Evolutionary conservation across 305 asterid genomes (phyloP).

Genomic region (Fraxinus paxiana): DNA sequence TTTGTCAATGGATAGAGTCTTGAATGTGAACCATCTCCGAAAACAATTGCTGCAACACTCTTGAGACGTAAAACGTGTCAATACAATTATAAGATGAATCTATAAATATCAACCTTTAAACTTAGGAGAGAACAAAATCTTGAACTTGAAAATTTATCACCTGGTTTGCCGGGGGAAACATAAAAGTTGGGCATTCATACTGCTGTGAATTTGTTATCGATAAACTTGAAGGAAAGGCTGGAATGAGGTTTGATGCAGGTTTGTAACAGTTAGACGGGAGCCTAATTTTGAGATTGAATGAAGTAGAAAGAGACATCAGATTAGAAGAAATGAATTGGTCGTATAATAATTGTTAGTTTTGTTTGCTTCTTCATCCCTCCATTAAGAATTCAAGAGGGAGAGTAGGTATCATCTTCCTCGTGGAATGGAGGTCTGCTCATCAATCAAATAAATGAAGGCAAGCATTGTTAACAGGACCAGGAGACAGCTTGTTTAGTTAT

Average conservation of each 20-base stretch:
- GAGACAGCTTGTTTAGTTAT: background rate
- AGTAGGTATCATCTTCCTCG: slow-evolving; percentile 60
- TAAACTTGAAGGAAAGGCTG: slow-evolving; percentile 25
- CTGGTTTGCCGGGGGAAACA: slow-evolving; percentile 59
- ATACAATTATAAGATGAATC: slow-evolving; percentile 18
- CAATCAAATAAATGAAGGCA: slow-evolving; percentile 15
- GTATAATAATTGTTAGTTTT: background rate
- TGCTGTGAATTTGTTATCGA: slow-evolving; percentile 32
- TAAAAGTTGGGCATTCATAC: slow-evolving; percentile 30
- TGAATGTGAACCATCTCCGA: slow-evolving; percentile 73
- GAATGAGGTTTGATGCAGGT: slow-evolving; percentile 21
- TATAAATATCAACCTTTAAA: background rate
- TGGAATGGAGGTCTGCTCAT: slow-evolving; percentile 21
- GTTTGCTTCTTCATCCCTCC: background rate
- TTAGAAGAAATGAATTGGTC: background rate
- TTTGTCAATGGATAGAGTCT: slow-evolving; percentile 73
- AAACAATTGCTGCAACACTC: slow-evolving; percentile 90
- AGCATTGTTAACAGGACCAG: background rate
- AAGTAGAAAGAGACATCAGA: slow-evolving; percentile 43
- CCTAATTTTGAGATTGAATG: slow-evolving; percentile 29
- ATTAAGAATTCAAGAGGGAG: slow-evolving; percentile 39
- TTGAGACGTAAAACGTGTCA: slow-evolving; percentile 29
- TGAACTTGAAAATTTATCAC: slow-evolving; percentile 23
- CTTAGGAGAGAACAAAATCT: background rate
- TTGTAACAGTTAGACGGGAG: slow-evolving; percentile 27